Conservation (phyloP, 441 rosid species). For the Melianthus villosus region DNA sequence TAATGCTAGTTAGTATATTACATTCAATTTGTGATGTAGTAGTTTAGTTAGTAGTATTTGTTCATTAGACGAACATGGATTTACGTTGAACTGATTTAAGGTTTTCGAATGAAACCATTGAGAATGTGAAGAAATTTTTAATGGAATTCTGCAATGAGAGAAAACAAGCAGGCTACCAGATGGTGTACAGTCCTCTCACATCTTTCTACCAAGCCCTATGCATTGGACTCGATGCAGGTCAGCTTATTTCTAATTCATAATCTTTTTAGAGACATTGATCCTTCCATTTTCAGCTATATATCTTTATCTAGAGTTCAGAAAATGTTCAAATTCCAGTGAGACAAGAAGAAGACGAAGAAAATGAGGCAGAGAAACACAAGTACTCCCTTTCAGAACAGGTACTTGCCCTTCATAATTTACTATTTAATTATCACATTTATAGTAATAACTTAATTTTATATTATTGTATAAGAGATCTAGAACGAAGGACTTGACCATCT, state of each 20-base stretch:
- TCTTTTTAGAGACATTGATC: too few species aligned
- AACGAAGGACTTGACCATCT: constrained; percentile 25
- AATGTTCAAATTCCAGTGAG: too few species aligned
- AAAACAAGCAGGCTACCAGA: constrained; percentile 18
- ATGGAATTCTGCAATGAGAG: constrained; percentile 25
- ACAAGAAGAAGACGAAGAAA: too few species aligned
- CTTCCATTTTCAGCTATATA: too few species aligned
- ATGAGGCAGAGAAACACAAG: too few species aligned
- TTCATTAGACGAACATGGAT: not conserved
- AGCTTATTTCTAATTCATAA: constrained; percentile 10
- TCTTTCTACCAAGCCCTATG: constrained; percentile 35
- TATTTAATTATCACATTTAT: not conserved
- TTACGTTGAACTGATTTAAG: constrained; percentile 9
- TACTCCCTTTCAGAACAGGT: too few species aligned
- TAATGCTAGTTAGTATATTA: too few species aligned
- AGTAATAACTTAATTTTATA: not conserved
- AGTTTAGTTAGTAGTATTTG: not conserved
- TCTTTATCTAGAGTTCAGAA: too few species aligned
- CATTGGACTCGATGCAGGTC: constrained; percentile 17
- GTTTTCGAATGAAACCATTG: constrained; percentile 21
- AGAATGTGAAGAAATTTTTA: constrained; percentile 31
- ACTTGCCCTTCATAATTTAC: too few species aligned
- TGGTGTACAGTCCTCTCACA: constrained; percentile 32
- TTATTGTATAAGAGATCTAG: constrained; percentile 42
- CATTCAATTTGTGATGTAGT: not conserved